phyloP scores from a whole-genome alignment of 257 asterid species.

The Fraxinus cuspidata region DNA sequence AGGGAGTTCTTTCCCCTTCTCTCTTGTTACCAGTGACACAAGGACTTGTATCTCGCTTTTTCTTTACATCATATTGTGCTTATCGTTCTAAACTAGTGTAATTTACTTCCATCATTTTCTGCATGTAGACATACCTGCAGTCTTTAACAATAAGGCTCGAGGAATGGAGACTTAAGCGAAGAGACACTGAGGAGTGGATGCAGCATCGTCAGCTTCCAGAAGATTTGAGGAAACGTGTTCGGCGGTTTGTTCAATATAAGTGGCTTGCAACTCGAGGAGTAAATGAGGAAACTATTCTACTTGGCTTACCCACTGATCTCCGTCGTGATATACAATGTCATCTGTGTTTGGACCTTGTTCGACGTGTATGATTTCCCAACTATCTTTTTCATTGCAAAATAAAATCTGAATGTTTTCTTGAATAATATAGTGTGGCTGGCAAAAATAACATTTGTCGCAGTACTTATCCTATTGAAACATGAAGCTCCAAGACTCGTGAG shows the following conservation, averaged over 20 bases:
- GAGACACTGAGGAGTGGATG: constrained; percentile 99
- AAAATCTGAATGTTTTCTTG: background rate
- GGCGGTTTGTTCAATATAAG: constrained; percentile 87
- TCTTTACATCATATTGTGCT: background rate
- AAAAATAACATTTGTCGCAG: background rate
- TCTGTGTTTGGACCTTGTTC: constrained; percentile 94
- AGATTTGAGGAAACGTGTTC: constrained; percentile 71
- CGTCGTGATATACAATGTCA: constrained; percentile 93
- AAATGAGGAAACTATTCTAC: constrained; percentile 80
- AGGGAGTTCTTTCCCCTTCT: background rate
- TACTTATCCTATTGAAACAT: background rate
- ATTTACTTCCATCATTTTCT: constrained; percentile 26
- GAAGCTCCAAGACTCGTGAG: constrained; percentile 1
- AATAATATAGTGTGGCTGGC: background rate
- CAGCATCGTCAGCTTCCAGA: constrained; percentile 95
- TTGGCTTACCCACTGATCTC: constrained; percentile 77
- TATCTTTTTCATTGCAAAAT: constrained; percentile 2
- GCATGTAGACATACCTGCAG: constrained; percentile 79
- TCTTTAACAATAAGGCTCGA: constrained; percentile 80
- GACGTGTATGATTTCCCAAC: constrained; percentile 59
- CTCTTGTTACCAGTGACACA: background rate
- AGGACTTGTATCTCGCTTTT: background rate
- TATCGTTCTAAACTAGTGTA: constrained; percentile 4
- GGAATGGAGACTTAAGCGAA: constrained; percentile 89
- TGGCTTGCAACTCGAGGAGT: constrained; percentile 99